phyloP scores from a whole-genome alignment of 495 filamentous ascomycete species.

The Penicillium coprophilum region DNA sequence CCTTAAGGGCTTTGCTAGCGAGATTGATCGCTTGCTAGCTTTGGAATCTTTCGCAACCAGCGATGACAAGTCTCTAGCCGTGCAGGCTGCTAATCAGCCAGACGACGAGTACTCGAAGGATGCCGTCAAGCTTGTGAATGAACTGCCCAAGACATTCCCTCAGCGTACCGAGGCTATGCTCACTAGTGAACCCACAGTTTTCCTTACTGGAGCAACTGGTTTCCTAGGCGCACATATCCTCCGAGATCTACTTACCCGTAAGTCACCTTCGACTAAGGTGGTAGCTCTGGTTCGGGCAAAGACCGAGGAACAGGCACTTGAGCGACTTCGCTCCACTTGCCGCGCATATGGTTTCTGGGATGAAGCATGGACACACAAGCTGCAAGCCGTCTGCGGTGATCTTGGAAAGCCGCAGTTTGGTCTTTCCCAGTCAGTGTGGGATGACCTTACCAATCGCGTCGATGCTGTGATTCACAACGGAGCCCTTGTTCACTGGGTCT shows the following conservation, averaged over 20 bases:
- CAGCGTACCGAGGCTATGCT: constrained; percentile 29
- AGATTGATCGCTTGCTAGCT: constrained; percentile 66
- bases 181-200: constrained; percentile 54
- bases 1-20: constrained; percentile 66
- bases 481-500: constrained; percentile 84
- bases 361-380: constrained; percentile 60
- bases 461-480: constrained; percentile 91
- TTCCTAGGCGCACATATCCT: constrained; percentile 87
- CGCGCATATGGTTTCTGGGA: constrained; percentile 77
- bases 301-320: constrained; percentile 49
- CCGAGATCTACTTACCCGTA: constrained; percentile 65
- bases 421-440: constrained; percentile 60
- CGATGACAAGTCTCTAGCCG: constrained; percentile 30
- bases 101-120: constrained; percentile 68
- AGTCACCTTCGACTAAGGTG: constrained; percentile 58
- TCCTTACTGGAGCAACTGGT: constrained; percentile 89
- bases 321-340: constrained; percentile 47
- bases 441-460: constrained; percentile 59
- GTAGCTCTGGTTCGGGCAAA: constrained; percentile 75
- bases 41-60: constrained; percentile 36
- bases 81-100: constrained; percentile 28
- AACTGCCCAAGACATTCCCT: constrained; percentile 46
- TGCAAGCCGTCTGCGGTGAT: constrained; percentile 71
- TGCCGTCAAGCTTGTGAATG: constrained; percentile 54
- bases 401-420: constrained; percentile 72